These are phyloP conservation scores for Areca catechu DNA, from an alignment of 176 grass and related monocot genomes.

Conservation along the genomic window DNA sequence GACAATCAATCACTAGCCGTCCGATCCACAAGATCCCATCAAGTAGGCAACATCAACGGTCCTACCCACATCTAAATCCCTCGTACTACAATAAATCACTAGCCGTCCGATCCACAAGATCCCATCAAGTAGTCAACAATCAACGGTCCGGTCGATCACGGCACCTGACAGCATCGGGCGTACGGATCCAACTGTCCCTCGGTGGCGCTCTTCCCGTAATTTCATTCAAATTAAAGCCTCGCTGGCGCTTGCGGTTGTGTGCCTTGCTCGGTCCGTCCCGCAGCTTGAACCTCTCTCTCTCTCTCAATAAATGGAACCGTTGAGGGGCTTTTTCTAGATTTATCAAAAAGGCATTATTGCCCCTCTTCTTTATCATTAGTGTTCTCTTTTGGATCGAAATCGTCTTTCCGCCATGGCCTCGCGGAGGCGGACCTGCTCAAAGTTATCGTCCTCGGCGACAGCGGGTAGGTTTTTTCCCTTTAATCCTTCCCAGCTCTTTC, in stretches of 20 bases:
- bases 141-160: not conserved
- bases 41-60: not conserved
- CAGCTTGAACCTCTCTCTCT: not conserved
- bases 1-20: no score
- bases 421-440: slow-evolving; percentile 46
- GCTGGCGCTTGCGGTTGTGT: slow-evolving; percentile 1
- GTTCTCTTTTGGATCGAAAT: no score
- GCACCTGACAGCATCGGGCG: not conserved
- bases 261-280: not conserved
- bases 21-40: no score
- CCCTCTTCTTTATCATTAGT: no score
- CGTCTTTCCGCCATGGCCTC: slow-evolving; percentile 23
- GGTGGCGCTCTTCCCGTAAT: not conserved
- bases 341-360: no score
- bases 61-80: not conserved
- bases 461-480: slow-evolving; percentile 15
- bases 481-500: not conserved
- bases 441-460: slow-evolving; percentile 53
- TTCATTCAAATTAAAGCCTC: slow-evolving; percentile 4
- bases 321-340: no score
- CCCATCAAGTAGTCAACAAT: no score
- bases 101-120: no score
- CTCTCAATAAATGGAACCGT: no score
- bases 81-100: no score
- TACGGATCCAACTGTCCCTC: not conserved